These are phyloP conservation scores for Chrysoporthe deuterocubensis DNA, from an alignment of 2,329 filamentous ascomycete species.

Conservation along the genomic window DNA sequence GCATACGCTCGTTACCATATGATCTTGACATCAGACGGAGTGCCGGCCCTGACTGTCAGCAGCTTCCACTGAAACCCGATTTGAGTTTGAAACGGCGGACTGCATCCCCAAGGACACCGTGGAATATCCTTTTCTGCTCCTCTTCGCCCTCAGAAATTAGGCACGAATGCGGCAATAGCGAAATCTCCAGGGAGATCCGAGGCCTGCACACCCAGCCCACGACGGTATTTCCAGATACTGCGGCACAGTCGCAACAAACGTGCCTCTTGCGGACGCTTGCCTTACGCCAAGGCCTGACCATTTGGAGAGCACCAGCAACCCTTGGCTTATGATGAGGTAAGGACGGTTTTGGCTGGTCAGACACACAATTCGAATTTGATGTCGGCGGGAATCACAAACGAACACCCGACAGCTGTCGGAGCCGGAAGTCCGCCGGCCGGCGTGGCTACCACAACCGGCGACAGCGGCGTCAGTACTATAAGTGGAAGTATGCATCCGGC, in stretches of 20 bases:
- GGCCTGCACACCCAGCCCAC: neutral
- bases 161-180: neutral
- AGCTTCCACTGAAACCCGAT: neutral
- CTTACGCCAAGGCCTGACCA: neutral
- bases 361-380: neutral
- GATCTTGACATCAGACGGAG: neutral
- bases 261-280: neutral
- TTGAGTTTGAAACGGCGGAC: neutral
- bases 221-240: neutral
- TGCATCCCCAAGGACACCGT: neutral
- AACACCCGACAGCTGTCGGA: neutral
- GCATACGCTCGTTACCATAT: neutral
- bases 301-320: neutral
- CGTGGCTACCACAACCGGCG: neutral
- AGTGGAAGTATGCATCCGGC: slow-evolving; percentile 39
- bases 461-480: neutral
- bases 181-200: neutral
- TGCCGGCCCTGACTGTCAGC: neutral
- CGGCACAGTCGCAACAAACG: neutral
- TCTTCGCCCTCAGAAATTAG: neutral
- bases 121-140: neutral
- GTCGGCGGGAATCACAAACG: neutral
- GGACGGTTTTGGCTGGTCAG: neutral
- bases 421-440: neutral
- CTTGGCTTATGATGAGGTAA: slow-evolving; percentile 1